Evolutionary conservation across 805 yeast species (phyloP).

Genomic region (Barnettozyma vustinii): DNA sequence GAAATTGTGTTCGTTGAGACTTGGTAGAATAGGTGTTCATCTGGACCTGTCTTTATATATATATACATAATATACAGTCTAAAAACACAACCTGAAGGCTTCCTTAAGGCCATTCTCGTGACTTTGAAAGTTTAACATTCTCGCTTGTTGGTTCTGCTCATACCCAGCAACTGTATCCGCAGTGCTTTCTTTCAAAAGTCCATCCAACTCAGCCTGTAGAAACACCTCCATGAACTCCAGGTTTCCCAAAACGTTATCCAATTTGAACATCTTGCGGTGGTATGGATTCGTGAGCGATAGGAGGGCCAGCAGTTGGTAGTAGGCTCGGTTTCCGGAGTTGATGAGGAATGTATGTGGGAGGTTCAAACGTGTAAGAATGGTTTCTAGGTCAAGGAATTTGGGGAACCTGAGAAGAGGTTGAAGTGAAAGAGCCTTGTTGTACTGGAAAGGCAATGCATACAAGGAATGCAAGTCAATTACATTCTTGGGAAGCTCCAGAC

Average conservation of each 20-base stretch:
- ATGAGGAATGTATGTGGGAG: constrained; percentile 13
- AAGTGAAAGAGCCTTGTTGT: background rate
- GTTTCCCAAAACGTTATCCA: constrained; percentile 13
- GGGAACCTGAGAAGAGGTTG: constrained; percentile 3
- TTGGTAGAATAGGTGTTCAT: too few relatives aligned
- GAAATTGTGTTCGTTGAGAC: too few relatives aligned
- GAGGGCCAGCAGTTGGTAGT: constrained; percentile 11
- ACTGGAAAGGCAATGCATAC: constrained; percentile 13
- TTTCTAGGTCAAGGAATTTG: constrained; percentile 8
- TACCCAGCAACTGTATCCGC: background rate
- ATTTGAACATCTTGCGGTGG: constrained; percentile 11
- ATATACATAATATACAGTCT: too few relatives aligned
- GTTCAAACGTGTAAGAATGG: constrained; percentile 12
- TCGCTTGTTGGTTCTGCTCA: background rate
- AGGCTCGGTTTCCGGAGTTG: constrained; percentile 19
- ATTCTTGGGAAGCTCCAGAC: background rate
- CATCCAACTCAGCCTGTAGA: constrained; percentile 6
- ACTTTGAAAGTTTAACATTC: background rate
- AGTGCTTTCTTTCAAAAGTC: constrained; percentile 1
- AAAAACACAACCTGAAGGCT: too few relatives aligned
- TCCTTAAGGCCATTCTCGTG: background rate
- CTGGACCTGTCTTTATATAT: too few relatives aligned
- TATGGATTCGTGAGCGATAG: constrained; percentile 17
- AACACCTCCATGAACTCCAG: constrained; percentile 13
- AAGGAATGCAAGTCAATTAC: constrained; percentile 13